A percentile compares a stretch with the other conserved stretches of the same genome.
phyloP scores from a whole-genome alignment of 129 eudicot species.

The Erigeron canadensis region DNA sequence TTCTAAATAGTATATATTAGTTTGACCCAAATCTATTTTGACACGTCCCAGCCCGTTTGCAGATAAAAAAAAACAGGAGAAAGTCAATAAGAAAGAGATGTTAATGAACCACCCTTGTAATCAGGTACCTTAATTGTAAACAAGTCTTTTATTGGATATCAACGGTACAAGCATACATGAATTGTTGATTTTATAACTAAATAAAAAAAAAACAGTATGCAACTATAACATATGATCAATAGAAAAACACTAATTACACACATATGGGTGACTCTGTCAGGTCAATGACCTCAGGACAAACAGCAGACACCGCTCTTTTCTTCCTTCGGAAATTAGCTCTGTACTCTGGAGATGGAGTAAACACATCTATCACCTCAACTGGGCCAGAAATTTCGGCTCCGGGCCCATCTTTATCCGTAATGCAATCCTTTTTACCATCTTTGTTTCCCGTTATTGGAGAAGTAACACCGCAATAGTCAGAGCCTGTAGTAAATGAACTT shows the following conservation, averaged over 20 bases:
- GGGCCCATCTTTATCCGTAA: not conserved
- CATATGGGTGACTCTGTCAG: conserved; percentile 63
- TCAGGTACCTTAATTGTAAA: not conserved
- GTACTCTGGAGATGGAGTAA: conserved; percentile 59
- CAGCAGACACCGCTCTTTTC: conserved; percentile 34
- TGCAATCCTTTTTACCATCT: conserved; percentile 17
- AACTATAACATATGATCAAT: conserved; percentile 4
- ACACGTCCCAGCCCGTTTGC: too few relatives aligned
- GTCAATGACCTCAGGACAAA: conserved; percentile 56
- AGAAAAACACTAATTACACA: conserved; percentile 27
- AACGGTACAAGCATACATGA: not conserved
- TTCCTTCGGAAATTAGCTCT: conserved; percentile 27
- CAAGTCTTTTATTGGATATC: conserved; percentile 1
- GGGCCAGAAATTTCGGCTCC: conserved; percentile 15
- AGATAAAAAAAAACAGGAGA: too few relatives aligned
- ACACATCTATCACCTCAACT: conserved; percentile 66
- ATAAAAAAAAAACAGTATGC: not conserved
- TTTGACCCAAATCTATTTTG: too few relatives aligned
- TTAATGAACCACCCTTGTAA: too few relatives aligned
- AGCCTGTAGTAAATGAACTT: conserved; percentile 4
- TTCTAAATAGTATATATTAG: too few relatives aligned
- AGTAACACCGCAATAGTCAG: not conserved
- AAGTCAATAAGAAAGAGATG: too few relatives aligned
- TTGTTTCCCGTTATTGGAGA: not conserved
- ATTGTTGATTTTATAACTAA: conserved; percentile 8